Base-by-base conservation (phyloP, 495 filamentous ascomycete genomes). In the Trichoderma gamsii region DNA sequence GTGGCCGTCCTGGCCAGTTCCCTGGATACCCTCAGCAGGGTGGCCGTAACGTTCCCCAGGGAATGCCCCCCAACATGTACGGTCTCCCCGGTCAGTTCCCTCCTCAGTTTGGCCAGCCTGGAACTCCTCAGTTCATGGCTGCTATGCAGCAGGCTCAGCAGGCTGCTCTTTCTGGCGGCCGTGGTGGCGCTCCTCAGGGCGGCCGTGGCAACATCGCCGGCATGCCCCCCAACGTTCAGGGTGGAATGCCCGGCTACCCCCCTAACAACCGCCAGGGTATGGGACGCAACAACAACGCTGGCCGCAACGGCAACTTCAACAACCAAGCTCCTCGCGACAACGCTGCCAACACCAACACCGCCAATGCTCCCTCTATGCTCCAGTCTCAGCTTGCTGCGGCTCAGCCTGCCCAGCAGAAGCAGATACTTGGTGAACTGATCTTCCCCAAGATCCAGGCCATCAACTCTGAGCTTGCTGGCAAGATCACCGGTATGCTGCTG, bases 401-500 rank as follows among this genome's bases (percentile, higher is more conserved):
- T 71, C 88, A 88, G 66, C 79, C 87, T 16, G 76, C 80, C 43
- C 89, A 92, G 76, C 96, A 97, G 83, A 99, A 99, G 88, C 95
- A 99, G 83, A 89, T 97, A 80, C 87, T 99, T 66, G 95, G 95
- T 73, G 95, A 99, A 82, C 89, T 90, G 67, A 87, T 99, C 66
- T 99, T 97, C 85, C 95, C 95, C 71, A 98, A 97, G 89, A 97
- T 99, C 75, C 88, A 92, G 77, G 85, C 84, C 66, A 87, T 95
- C 79, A 92, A 98, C 84, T 92, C 93, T 56, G 92, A 96, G 71
- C 83, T 99, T 69, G 95, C 95, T 71, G 95, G 95, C 72, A 99
- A 99, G 89, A 97, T 99, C 75, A 99, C 95, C 69, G 95, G 95
- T 79, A 99, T 99, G 95, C 87, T 99, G 73, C 76, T 99, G 72